Evolutionary conservation across 78 protist species (phyloP).

Genomic region (Speleostelium caveatum): DNA sequence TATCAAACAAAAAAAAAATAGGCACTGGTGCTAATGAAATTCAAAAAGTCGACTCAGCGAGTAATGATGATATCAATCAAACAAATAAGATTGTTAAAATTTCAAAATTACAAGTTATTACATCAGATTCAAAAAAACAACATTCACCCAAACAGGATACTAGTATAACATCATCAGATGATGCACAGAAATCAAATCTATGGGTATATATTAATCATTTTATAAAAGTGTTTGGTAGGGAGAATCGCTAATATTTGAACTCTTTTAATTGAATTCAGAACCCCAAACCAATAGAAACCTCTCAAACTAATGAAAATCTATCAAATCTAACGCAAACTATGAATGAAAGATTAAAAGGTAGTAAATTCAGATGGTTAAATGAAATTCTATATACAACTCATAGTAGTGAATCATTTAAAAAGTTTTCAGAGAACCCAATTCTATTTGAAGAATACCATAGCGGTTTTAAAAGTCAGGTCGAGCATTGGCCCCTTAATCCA

Average conservation of each 20-base stretch:
- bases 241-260: not conserved
- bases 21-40: too few species aligned
- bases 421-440: constrained; percentile 72
- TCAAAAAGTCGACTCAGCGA: not conserved
- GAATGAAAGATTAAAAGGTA: constrained; percentile 50
- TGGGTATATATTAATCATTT: constrained; percentile 3
- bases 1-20: not conserved
- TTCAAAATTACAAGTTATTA: not conserved
- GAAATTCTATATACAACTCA: constrained; percentile 88
- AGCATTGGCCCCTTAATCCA: constrained; percentile 90
- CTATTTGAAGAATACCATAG: constrained; percentile 85
- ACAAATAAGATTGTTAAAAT: not conserved
- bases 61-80: not conserved
- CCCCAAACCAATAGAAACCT: constrained; percentile 37
- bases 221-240: not conserved
- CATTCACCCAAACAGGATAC: not conserved
- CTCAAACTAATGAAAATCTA: not conserved
- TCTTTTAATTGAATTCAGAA: not conserved
- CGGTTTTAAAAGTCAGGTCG: constrained; percentile 85
- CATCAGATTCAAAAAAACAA: too few species aligned
- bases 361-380: constrained; percentile 89
- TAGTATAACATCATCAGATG: not conserved
- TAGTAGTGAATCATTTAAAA: constrained; percentile 48
- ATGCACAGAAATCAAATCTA: constrained; percentile 25
- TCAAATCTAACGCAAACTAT: not conserved